Conservation (phyloP, 2,329 filamentous ascomycete genomes). For the Tothia fuscella region DNA sequence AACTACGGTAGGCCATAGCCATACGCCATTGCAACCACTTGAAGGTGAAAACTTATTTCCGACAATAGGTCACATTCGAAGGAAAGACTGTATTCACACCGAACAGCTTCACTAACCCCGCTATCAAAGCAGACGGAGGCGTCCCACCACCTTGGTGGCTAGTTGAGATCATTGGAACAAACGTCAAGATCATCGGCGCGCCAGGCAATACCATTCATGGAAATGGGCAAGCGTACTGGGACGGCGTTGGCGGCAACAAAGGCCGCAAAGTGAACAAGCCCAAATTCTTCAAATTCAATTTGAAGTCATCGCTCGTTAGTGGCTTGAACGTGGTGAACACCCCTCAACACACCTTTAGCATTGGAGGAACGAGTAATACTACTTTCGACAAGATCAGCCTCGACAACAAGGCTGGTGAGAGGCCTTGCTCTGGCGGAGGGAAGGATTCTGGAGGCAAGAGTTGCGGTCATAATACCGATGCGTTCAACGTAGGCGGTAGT, state of each 20-base stretch:
- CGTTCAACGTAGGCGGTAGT: slow-evolving; percentile 42
- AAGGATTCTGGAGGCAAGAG: background rate
- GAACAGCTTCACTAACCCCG: background rate
- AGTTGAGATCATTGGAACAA: slow-evolving; percentile 12
- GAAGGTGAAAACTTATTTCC: too few relatives aligned
- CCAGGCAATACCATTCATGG: slow-evolving; percentile 39
- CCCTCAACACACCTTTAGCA: slow-evolving; percentile 41
- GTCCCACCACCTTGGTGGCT: too few relatives aligned
- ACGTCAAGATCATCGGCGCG: slow-evolving; percentile 48
- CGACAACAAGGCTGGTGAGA: slow-evolving; percentile 46
- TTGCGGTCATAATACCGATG: slow-evolving; percentile 45
- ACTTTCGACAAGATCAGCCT: slow-evolving; percentile 40
- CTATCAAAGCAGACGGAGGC: background rate
- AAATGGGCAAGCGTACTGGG: slow-evolving; percentile 41
- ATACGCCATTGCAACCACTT: too few relatives aligned
- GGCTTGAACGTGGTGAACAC: slow-evolving; percentile 42
- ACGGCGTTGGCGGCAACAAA: slow-evolving; percentile 31
- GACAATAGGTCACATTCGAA: background rate
- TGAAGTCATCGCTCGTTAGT: slow-evolving; percentile 25
- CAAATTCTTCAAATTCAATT: slow-evolving; percentile 10
- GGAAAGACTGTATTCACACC: background rate
- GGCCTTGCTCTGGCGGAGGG: slow-evolving; percentile 24
- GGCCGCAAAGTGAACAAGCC: slow-evolving; percentile 9
- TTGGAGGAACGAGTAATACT: slow-evolving; percentile 33
- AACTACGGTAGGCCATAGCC: too few relatives aligned